A percentile compares a stretch with the other conserved stretches of the same genome.
Conservation (phyloP, 192 early-diverging fungal species). For the Coemansia sp. region DNA sequence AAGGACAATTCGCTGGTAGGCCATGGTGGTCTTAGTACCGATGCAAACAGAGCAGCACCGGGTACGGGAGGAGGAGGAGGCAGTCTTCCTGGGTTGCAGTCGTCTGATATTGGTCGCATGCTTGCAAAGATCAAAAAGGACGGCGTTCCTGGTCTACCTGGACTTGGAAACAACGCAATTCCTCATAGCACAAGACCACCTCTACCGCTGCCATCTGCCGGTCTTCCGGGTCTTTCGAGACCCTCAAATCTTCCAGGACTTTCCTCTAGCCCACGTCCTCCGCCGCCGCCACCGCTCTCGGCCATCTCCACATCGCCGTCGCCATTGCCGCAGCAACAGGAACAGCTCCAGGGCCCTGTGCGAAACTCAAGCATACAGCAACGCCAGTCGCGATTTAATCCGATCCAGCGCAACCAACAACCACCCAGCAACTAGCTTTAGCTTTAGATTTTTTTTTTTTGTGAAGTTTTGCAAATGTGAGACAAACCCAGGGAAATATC, state of each 20-base stretch:
- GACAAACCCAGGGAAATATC: too few species aligned
- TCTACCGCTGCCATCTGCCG: conserved; percentile 8
- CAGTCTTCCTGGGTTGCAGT: conserved; percentile 27
- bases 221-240: neutral
- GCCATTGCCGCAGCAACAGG: conserved; percentile 5
- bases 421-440: conserved; percentile 8
- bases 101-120: conserved; percentile 33
- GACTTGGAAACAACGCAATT: conserved; percentile 10
- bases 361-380: conserved; percentile 10
- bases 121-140: conserved; percentile 44
- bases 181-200: neutral
- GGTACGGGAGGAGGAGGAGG: neutral
- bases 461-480: neutral
- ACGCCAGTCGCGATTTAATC: conserved; percentile 40
- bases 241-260: conserved; percentile 1
- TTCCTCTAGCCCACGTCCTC: conserved; percentile 1
- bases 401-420: conserved; percentile 28
- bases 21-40: neutral
- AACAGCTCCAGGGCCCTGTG: conserved; percentile 10
- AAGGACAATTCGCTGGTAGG: neutral
- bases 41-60: neutral
- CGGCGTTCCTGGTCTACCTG: conserved; percentile 19
- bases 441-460: neutral
- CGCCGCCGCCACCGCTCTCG: conserved; percentile 14
- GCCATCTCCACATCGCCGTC: conserved; percentile 3